Evolutionary conservation across 306 rosid genomes (phyloP).

Genomic region (Cucumis hystrix): DNA sequence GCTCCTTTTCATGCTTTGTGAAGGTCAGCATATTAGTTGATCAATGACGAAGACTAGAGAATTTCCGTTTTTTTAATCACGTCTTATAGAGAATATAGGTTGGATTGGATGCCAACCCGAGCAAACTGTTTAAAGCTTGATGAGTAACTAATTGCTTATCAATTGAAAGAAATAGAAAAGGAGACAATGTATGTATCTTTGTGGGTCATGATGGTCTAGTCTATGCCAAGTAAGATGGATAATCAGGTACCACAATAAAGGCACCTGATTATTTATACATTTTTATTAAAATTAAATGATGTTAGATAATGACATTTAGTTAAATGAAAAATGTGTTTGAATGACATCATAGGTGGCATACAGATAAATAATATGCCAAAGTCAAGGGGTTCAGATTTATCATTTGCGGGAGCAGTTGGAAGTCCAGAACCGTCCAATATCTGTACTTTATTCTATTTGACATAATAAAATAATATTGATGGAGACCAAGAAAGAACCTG

Average conservation of each 20-base stretch:
- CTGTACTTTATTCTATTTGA: background rate
- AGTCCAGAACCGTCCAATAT: background rate
- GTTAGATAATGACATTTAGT: background rate
- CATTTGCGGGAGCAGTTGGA: constrained; percentile 3
- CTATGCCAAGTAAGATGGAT: background rate
- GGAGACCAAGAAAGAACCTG: constrained; percentile 6
- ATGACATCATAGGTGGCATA: background rate
- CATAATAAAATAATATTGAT: background rate
- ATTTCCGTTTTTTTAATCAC: background rate
- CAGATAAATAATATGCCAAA: background rate
- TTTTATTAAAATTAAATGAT: background rate
- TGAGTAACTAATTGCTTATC: background rate
- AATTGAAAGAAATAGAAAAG: background rate
- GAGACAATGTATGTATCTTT: background rate
- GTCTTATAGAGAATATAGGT: background rate
- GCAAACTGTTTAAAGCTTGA: background rate
- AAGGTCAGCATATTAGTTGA: constrained; percentile 5
- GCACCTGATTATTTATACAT: background rate
- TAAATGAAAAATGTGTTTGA: background rate
- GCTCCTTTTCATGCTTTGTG: background rate
- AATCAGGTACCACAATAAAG: background rate
- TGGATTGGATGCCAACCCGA: constrained; percentile 8
- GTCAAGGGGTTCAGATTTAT: background rate
- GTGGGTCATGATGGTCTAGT: background rate
- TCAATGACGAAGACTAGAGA: background rate